Percentiles rank a stretch among this genome's conserved stretches.
Evolutionary conservation across 306 rosid genomes (phyloP).

Genomic region (Datisca glomerata): DNA sequence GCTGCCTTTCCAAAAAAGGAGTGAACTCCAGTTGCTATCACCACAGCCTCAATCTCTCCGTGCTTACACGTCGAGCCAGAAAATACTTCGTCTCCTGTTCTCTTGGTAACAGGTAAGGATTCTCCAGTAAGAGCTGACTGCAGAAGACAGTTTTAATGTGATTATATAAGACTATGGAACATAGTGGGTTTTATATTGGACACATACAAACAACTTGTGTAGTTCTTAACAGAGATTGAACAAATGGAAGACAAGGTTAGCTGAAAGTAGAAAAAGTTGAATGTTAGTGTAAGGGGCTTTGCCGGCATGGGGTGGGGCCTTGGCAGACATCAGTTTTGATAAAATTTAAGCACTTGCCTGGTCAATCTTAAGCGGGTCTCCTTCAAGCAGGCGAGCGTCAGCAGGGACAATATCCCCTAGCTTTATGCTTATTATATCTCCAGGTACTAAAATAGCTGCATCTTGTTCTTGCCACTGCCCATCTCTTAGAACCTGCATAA

Average conservation of each 20-base stretch:
- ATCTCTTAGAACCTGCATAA: conserved; percentile 67
- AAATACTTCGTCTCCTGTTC: conserved; percentile 60
- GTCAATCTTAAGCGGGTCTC: conserved; percentile 73
- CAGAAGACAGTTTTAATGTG: conserved; percentile 19
- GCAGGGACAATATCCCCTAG: conserved; percentile 86
- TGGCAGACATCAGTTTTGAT: too few species aligned
- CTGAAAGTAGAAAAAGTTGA: too few species aligned
- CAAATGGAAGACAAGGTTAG: too few species aligned
- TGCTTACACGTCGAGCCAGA: conserved; percentile 86
- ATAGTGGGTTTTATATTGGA: too few species aligned
- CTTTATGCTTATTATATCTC: conserved; percentile 77
- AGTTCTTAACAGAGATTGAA: too few species aligned
- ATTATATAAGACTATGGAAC: too few species aligned
- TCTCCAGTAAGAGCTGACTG: conserved; percentile 95
- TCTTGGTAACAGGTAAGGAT: conserved; percentile 72
- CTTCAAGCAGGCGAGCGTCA: conserved; percentile 88
- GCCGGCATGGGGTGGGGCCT: too few species aligned
- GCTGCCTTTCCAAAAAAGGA: conserved; percentile 87
- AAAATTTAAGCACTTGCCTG: conserved; percentile 48
- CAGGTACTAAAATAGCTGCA: conserved; percentile 71
- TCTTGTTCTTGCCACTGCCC: conserved; percentile 84
- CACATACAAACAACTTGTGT: too few species aligned
- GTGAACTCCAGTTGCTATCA: conserved; percentile 76
- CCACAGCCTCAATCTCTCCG: conserved; percentile 86
- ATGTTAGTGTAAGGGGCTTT: too few species aligned